phyloP scores from a whole-genome alignment of 441 rosid species.

The Populus hybrid region DNA sequence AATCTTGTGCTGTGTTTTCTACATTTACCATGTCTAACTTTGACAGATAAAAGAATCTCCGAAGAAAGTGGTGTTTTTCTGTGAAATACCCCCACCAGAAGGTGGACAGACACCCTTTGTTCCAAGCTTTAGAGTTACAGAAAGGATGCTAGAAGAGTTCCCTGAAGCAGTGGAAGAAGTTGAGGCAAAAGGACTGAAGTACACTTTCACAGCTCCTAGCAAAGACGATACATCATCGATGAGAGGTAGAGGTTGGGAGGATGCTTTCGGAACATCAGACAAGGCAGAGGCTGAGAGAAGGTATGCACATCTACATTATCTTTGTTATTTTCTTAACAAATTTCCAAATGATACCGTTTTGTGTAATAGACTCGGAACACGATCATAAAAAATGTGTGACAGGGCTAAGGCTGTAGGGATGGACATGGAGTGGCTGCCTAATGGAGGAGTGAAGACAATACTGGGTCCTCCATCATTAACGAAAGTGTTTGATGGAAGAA shows the following conservation, averaged over 20 bases:
- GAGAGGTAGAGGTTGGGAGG: slow-evolving; percentile 73
- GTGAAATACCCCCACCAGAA: slow-evolving; percentile 63
- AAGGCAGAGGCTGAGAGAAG: slow-evolving; percentile 48
- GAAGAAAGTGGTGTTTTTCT: slow-evolving; percentile 44
- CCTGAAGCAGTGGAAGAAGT: slow-evolving; percentile 51
- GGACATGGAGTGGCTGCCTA: slow-evolving; percentile 58
- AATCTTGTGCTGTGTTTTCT: background rate
- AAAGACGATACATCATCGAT: slow-evolving; percentile 43
- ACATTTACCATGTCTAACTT: background rate
- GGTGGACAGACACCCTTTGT: slow-evolving; percentile 75
- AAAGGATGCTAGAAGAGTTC: slow-evolving; percentile 48
- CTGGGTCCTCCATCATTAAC: slow-evolving; percentile 44
- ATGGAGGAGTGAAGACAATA: slow-evolving; percentile 46
- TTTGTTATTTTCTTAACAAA: background rate
- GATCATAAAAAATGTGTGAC: background rate
- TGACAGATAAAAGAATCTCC: slow-evolving; percentile 50
- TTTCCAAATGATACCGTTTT: background rate
- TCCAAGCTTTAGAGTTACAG: slow-evolving; percentile 52
- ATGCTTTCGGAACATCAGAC: slow-evolving; percentile 52
- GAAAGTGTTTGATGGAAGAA: slow-evolving; percentile 58
- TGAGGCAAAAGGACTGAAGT: slow-evolving; percentile 51
- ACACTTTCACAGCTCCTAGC: slow-evolving; percentile 44
- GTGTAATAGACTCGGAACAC: background rate
- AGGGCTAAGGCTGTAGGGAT: slow-evolving; percentile 52
- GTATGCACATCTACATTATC: slow-evolving; percentile 16